Conservation (phyloP, 305 asterid genomes). For the Fraxinus platypoda region DNA sequence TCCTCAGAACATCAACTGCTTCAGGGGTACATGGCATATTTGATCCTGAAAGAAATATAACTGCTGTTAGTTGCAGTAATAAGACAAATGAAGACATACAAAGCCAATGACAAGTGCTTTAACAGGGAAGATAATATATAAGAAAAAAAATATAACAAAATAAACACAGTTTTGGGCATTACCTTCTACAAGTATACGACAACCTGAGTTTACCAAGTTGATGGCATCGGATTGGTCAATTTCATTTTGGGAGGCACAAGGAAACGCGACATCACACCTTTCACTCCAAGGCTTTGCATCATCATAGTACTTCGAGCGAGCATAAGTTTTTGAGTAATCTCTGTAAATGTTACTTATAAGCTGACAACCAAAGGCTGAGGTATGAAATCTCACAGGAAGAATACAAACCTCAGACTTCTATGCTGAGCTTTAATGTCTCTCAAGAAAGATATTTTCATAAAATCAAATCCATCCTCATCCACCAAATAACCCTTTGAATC, state of each 20-base stretch:
- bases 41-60: conserved; percentile 55
- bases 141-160: not conserved
- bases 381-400: conserved; percentile 7
- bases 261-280: conserved; percentile 94
- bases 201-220: conserved; percentile 81
- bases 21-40: conserved; percentile 97
- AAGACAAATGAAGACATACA: not conserved
- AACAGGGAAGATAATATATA: not conserved
- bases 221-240: conserved; percentile 89
- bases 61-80: conserved; percentile 19
- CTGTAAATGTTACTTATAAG: conserved; percentile 50
- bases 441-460: conserved; percentile 79
- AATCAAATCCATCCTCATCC: conserved; percentile 98
- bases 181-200: conserved; percentile 95
- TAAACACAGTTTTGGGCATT: conserved; percentile 16
- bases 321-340: conserved; percentile 96
- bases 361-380: conserved; percentile 17
- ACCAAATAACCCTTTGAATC: conserved; percentile 95
- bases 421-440: conserved; percentile 90
- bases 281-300: conserved; percentile 96
- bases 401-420: conserved; percentile 82
- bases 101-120: not conserved
- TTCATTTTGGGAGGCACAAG: conserved; percentile 96
- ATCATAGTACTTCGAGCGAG: conserved; percentile 92
- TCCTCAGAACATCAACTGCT: conserved; percentile 83